Conservation (phyloP, 179 eudicot genomes). For the Beta corolliflora region DNA sequence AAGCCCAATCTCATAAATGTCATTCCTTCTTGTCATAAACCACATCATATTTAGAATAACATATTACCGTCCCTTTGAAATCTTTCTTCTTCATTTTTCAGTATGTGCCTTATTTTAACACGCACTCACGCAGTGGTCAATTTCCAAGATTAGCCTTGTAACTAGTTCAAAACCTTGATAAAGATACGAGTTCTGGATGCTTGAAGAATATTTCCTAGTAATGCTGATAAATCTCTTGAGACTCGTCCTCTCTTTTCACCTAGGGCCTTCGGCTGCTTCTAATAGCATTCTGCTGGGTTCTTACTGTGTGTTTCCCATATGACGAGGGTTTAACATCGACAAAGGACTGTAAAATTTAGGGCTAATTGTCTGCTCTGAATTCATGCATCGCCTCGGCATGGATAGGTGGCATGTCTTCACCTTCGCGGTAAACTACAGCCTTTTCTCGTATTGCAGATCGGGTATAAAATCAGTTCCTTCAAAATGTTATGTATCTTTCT, state of each 20-base stretch:
- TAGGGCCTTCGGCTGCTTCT: neutral
- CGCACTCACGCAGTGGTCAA: neutral
- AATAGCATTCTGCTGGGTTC: too few species aligned
- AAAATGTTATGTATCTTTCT: too few species aligned
- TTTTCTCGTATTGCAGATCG: too few species aligned
- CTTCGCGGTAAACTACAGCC: too few species aligned
- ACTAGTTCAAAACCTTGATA: neutral
- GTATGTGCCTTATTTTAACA: neutral
- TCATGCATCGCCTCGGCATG: too few species aligned
- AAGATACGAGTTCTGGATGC: neutral
- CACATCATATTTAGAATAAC: neutral
- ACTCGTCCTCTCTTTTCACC: neutral
- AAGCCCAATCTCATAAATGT: neutral
- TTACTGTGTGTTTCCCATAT: too few species aligned
- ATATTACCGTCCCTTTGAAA: too few species aligned
- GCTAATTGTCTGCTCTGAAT: too few species aligned
- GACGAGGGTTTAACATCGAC: too few species aligned
- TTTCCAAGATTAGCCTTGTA: neutral
- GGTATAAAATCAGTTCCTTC: too few species aligned
- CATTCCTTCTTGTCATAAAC: constrained; percentile 7
- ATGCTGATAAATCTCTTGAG: neutral
- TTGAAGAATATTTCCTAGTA: neutral
- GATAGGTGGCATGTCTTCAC: too few species aligned
- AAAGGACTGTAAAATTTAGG: too few species aligned
- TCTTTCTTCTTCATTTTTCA: neutral